phyloP scores from a whole-genome alignment of 164 flowering plant species.

The Aristolochia contorta region DNA sequence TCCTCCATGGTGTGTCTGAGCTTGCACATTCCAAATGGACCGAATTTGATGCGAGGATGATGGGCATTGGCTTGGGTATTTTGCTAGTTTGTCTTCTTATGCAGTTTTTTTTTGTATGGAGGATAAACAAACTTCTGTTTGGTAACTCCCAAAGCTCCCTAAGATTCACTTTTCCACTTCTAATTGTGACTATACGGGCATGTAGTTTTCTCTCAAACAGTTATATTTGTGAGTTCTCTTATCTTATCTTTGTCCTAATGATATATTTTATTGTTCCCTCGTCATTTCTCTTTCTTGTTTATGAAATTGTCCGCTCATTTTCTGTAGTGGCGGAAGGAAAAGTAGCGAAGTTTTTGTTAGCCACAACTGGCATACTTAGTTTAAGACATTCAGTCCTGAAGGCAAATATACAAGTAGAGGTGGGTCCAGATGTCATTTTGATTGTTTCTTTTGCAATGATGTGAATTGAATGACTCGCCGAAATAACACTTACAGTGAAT shows the following conservation, averaged over 20 bases:
- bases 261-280: neutral
- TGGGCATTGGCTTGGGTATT: constrained; percentile 58
- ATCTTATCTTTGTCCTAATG: neutral
- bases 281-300: neutral
- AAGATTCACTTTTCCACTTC: constrained; percentile 28
- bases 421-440: constrained; percentile 22
- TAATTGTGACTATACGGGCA: constrained; percentile 57
- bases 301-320: constrained; percentile 1
- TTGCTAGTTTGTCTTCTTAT: constrained; percentile 48
- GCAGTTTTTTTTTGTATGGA: constrained; percentile 38
- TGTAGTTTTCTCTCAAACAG: constrained; percentile 91
- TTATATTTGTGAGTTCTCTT: constrained; percentile 63
- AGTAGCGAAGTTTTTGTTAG: constrained; percentile 81
- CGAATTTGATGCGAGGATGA: constrained; percentile 70
- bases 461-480: neutral
- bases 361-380: constrained; percentile 57
- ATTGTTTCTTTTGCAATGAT: neutral
- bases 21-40: constrained; percentile 98
- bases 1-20: constrained; percentile 61
- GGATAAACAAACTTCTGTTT: constrained; percentile 21
- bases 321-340: constrained; percentile 89
- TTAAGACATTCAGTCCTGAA: constrained; percentile 47
- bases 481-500: neutral
- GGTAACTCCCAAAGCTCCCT: constrained; percentile 20
- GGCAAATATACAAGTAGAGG: constrained; percentile 42